phyloP scores from a whole-genome alignment of 2,329 filamentous ascomycete species.

The Colletotrichum sp. region DNA sequence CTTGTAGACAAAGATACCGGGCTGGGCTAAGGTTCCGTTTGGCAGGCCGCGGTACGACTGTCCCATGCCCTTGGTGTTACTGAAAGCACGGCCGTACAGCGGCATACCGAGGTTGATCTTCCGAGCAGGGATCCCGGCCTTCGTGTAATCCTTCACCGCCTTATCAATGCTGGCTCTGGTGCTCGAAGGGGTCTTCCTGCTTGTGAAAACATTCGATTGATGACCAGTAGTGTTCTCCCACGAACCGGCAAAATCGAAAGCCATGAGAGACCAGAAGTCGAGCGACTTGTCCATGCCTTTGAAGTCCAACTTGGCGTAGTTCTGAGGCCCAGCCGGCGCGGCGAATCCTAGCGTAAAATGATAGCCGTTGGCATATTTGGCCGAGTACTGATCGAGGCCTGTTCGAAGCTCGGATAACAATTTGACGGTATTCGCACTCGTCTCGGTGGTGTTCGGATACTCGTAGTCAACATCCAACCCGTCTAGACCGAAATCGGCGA shows the following conservation, averaged over 20 bases:
- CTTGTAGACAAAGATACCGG: slow-evolving; percentile 82
- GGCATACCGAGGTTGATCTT: slow-evolving; percentile 81
- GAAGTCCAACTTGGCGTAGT: slow-evolving; percentile 57
- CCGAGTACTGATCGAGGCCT: slow-evolving; percentile 48
- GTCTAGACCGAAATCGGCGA: slow-evolving; percentile 74
- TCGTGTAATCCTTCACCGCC: slow-evolving; percentile 68
- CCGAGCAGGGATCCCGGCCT: slow-evolving; percentile 57
- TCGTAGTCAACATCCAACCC: slow-evolving; percentile 51
- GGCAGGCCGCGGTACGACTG: slow-evolving; percentile 69
- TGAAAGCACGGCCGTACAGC: slow-evolving; percentile 47
- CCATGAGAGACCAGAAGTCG: slow-evolving; percentile 68
- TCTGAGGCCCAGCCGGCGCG: slow-evolving; percentile 49
- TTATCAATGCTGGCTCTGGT: slow-evolving; percentile 73
- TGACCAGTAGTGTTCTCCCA: slow-evolving; percentile 71
- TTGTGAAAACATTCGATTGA: slow-evolving; percentile 71
- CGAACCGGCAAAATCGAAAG: slow-evolving; percentile 72
- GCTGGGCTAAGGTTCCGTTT: slow-evolving; percentile 69
- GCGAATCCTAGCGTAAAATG: slow-evolving; percentile 58
- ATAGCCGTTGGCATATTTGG: slow-evolving; percentile 41
- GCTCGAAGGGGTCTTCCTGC: slow-evolving; percentile 50
- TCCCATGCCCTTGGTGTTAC: slow-evolving; percentile 66
- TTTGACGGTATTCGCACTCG: slow-evolving; percentile 45
- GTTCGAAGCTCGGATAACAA: slow-evolving; percentile 46
- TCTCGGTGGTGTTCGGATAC: slow-evolving; percentile 35
- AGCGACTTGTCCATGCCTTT: slow-evolving; percentile 58